A percentile compares a stretch with the other conserved stretches of the same genome.
Evolutionary conservation across 495 filamentous ascomycete genomes (phyloP).

Genomic region (Penicillium paradoxum): DNA sequence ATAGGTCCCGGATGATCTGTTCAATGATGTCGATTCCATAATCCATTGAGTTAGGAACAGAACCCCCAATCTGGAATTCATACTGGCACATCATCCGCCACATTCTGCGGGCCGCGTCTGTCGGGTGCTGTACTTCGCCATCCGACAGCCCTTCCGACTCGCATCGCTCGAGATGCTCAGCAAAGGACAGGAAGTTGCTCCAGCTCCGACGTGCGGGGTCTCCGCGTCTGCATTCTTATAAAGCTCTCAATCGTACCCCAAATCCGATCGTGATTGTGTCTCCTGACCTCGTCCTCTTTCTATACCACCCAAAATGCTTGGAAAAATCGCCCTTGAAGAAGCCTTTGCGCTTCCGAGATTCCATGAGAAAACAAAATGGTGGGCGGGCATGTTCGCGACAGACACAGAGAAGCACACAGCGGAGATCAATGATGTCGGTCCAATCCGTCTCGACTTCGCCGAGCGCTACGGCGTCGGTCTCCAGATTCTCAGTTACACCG

Average conservation of each 20-base stretch:
- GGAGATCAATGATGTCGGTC: slow-evolving; percentile 48
- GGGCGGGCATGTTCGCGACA: slow-evolving; percentile 42
- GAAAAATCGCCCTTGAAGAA: slow-evolving; percentile 50
- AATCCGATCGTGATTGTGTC: neutral
- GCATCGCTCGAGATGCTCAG: no score
- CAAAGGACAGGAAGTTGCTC: no score
- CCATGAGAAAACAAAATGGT: slow-evolving; percentile 45
- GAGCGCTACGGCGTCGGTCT: slow-evolving; percentile 57
- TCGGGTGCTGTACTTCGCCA: neutral
- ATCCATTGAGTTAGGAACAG: no score
- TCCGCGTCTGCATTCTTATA: neutral
- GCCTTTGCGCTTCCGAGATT: slow-evolving; percentile 46
- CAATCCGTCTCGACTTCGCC: slow-evolving; percentile 46
- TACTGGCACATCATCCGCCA: neutral
- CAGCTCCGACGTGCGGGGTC: slow-evolving; percentile 6
- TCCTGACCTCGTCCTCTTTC: neutral
- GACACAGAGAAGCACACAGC: slow-evolving; percentile 37
- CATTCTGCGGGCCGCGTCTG: neutral
- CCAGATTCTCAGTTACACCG: slow-evolving; percentile 53
- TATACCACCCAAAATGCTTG: slow-evolving; percentile 35
- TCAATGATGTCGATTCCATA: no score
- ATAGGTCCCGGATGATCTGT: no score
- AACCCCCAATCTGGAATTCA: no score
- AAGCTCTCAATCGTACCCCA: neutral
- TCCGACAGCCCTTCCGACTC: neutral